phyloP scores from a whole-genome alignment of 495 filamentous ascomycete species.

The Cladorrhinum samala region DNA sequence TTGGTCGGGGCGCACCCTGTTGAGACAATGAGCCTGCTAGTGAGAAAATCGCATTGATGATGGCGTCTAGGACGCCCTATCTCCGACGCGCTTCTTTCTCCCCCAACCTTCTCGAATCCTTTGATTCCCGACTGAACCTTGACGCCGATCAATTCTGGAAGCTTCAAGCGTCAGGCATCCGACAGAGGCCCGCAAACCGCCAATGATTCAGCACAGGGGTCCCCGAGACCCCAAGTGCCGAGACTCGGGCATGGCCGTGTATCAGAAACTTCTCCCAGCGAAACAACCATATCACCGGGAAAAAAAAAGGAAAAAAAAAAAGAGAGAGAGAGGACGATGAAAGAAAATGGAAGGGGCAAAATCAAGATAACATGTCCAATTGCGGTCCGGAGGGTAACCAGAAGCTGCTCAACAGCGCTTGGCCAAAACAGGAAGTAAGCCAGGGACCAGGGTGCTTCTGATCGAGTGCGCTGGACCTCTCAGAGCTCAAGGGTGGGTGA shows the following conservation, averaged over 20 bases:
- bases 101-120: too few relatives aligned
- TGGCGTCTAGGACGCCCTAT: too few relatives aligned
- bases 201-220: background rate
- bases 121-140: too few relatives aligned
- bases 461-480: constrained; percentile 14
- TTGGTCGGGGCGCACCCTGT: background rate
- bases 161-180: background rate
- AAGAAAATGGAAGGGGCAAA: constrained; percentile 11
- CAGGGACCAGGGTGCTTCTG: constrained; percentile 12
- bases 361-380: constrained; percentile 20
- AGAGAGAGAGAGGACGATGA: background rate
- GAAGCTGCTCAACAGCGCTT: constrained; percentile 3
- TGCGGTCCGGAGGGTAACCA: constrained; percentile 7
- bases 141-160: background rate
- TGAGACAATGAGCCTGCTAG: background rate
- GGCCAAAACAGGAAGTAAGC: constrained; percentile 9
- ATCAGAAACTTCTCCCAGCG: constrained; percentile 10
- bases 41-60: background rate
- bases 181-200: background rate
- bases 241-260: background rate
- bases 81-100: background rate
- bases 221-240: background rate
- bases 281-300: constrained; percentile 12
- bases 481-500: constrained; percentile 8
- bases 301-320: constrained; percentile 1